Conservation (phyloP, 179 eudicot species). For the Drosera spatulata region DNA sequence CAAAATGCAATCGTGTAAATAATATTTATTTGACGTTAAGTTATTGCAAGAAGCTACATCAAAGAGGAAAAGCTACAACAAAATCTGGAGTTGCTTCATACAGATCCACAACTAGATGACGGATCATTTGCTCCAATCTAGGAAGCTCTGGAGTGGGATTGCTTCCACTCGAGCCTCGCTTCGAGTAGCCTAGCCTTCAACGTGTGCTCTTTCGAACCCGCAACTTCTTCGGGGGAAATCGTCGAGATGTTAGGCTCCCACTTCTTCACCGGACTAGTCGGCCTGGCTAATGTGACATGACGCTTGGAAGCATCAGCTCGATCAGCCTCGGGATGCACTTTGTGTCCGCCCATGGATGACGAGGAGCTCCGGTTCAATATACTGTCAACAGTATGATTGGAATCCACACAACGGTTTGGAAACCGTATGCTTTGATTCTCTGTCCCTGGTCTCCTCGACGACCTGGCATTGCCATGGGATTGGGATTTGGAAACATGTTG, state of each 20-base stretch:
- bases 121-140: constrained; percentile 3
- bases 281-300: constrained; percentile 19
- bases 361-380: constrained; percentile 43
- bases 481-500: constrained; percentile 40
- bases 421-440: constrained; percentile 27
- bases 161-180: constrained; percentile 44
- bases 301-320: constrained; percentile 24
- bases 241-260: constrained; percentile 29
- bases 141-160: constrained; percentile 39
- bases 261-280: constrained; percentile 30
- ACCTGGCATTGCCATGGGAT: constrained; percentile 12
- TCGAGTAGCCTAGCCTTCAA: constrained; percentile 49
- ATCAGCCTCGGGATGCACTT: constrained; percentile 36
- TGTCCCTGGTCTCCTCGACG: constrained; percentile 3
- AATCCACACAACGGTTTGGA: constrained; percentile 19
- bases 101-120: too few relatives aligned
- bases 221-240: neutral
- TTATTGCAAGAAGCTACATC: too few relatives aligned
- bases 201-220: constrained; percentile 40
- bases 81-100: too few relatives aligned
- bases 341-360: constrained; percentile 42
- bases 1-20: too few relatives aligned
- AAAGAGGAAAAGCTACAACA: too few relatives aligned
- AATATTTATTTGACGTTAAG: too few relatives aligned
- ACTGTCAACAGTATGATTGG: constrained; percentile 30